These are phyloP conservation scores for Fusarium sp. DNA, from an alignment of 2,329 filamentous ascomycete genomes.

Conservation along the genomic window DNA sequence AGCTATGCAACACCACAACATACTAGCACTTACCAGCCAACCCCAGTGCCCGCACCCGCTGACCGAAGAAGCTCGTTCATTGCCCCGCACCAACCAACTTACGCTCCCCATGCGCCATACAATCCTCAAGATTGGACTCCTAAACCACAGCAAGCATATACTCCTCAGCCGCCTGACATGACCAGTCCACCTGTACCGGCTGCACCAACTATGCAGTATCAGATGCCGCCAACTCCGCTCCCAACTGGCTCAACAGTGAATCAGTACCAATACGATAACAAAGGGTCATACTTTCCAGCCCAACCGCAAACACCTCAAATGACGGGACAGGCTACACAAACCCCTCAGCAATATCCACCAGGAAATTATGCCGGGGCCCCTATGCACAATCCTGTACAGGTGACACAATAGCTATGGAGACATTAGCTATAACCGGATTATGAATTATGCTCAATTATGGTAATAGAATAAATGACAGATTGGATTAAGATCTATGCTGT, in stretches of 20 bases:
- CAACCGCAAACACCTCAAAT: not conserved
- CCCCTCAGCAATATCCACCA: not conserved
- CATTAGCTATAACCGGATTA: too few relatives aligned
- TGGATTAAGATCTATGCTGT: too few relatives aligned
- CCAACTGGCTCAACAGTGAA: not conserved
- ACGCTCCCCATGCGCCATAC: not conserved
- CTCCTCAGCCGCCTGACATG: accelerated
- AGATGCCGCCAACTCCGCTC: conserved; percentile 5
- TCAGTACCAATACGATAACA: not conserved
- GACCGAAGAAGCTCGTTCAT: conserved; percentile 1
- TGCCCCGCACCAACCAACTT: not conserved
- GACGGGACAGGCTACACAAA: not conserved
- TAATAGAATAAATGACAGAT: not conserved
- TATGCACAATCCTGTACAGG: not conserved
- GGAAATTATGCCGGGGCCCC: conserved; percentile 7
- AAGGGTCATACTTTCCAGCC: conserved; percentile 1
- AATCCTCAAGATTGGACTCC: conserved; percentile 26
- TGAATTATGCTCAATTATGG: not conserved
- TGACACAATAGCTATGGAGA: not conserved
- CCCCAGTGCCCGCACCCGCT: not conserved
- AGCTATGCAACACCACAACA: not conserved
- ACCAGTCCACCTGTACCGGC: not conserved
- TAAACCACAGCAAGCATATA: not conserved
- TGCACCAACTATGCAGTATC: not conserved
- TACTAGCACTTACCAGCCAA: not conserved